Conservation (phyloP, 2,329 filamentous ascomycete genomes). For the Talaromyces marneffei region DNA sequence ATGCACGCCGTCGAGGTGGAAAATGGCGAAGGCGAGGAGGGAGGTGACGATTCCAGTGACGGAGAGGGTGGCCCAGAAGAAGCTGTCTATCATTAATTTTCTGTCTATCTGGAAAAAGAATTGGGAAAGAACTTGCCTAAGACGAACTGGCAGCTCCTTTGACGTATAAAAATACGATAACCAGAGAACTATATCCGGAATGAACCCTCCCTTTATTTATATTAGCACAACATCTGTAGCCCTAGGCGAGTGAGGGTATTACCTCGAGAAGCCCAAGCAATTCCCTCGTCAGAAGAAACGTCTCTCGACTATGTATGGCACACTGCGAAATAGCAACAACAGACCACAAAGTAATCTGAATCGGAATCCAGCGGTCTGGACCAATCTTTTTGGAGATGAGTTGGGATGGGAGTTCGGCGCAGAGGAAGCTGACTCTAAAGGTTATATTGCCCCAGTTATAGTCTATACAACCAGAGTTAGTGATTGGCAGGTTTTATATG, state of each 20-base stretch:
- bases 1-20: conserved; percentile 8
- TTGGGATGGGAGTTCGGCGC: conserved; percentile 56
- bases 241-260: no score
- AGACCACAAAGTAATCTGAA: conserved; percentile 41
- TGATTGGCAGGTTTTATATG: not conserved
- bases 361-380: conserved; percentile 38
- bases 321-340: conserved; percentile 38
- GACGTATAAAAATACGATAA: conserved; percentile 12
- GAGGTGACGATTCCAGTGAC: not conserved
- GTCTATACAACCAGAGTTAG: conserved; percentile 18
- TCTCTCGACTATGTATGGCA: conserved; percentile 39
- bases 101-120: no score
- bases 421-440: conserved; percentile 48
- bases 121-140: not conserved
- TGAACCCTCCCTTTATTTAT: conserved; percentile 28
- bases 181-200: conserved; percentile 10
- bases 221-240: not conserved
- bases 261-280: conserved; percentile 42
- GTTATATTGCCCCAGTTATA: conserved; percentile 53
- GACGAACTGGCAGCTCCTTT: conserved; percentile 2
- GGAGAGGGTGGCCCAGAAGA: conserved; percentile 9
- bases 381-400: conserved; percentile 55
- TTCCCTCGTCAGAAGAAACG: conserved; percentile 37
- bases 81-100: not conserved
- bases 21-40: conserved; percentile 10